Conservation (phyloP, 495 filamentous ascomycete genomes). For the Evernia prunastri region DNA sequence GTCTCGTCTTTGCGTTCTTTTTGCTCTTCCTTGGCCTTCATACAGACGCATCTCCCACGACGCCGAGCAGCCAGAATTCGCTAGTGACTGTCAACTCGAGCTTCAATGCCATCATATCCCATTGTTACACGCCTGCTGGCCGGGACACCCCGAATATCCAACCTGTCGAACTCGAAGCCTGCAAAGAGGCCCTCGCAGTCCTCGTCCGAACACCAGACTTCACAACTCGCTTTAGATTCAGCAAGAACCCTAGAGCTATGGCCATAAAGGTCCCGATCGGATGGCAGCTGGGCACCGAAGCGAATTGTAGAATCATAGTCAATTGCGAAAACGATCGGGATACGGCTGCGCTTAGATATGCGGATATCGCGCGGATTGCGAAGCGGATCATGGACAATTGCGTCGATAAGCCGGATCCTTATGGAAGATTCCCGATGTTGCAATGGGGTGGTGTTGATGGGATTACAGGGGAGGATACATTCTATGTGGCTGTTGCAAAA, state of each 20-base stretch:
- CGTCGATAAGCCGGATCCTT: background rate
- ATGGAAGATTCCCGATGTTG: background rate
- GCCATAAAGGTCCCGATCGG: background rate
- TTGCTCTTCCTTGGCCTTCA: background rate
- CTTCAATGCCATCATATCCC: background rate
- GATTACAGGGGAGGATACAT: background rate
- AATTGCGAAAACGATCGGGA: conserved; percentile 5
- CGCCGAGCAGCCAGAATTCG: background rate
- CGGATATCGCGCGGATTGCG: background rate
- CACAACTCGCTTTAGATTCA: background rate
- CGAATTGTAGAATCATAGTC: conserved; percentile 4
- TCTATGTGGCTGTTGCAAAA: conserved; percentile 11
- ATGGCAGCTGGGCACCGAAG: background rate
- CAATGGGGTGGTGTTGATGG: conserved; percentile 3
- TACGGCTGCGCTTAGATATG: background rate
- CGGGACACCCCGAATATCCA: background rate
- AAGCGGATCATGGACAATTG: background rate
- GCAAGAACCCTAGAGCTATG: background rate
- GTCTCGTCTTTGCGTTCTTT: background rate
- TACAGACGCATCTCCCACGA: background rate
- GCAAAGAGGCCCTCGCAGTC: background rate
- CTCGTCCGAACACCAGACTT: background rate
- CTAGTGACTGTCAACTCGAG: background rate
- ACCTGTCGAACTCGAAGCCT: background rate
- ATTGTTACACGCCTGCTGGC: background rate